Conservation (phyloP, 1,284 basidiomycete genomes). For the Pseudozyma sp. region DNA sequence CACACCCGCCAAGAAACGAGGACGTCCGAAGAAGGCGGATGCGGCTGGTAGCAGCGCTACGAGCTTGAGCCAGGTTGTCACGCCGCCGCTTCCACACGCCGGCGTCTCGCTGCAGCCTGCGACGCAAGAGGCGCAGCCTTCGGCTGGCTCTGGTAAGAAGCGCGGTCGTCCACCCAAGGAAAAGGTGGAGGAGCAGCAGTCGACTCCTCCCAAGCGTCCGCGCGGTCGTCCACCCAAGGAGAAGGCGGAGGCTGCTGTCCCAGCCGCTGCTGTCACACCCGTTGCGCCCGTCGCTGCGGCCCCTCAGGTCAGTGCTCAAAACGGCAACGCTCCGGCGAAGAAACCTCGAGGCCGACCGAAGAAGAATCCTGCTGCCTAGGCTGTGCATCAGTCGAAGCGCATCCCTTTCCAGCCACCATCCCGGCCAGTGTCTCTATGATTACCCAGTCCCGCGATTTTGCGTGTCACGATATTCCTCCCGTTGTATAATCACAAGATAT, state of each 20-base stretch:
- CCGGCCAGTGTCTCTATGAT: too few relatives aligned
- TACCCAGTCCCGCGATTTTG: too few relatives aligned
- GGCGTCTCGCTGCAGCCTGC: conserved; percentile 10
- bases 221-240: conserved; percentile 45
- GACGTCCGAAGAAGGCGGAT: conserved; percentile 22
- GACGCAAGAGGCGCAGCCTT: conserved; percentile 14
- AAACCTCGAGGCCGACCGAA: conserved; percentile 41
- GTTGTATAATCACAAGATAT: too few relatives aligned
- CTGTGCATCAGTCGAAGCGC: neutral
- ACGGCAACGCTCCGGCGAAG: conserved; percentile 20
- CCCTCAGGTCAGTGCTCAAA: neutral
- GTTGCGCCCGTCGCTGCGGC: neutral
- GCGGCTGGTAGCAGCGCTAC: conserved; percentile 16
- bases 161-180: conserved; percentile 42
- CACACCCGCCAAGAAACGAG: conserved; percentile 13
- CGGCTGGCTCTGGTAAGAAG: conserved; percentile 38
- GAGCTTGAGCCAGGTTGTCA: conserved; percentile 19
- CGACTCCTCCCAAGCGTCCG: conserved; percentile 29
- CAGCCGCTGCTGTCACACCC: neutral
- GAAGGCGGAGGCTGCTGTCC: conserved; percentile 11
- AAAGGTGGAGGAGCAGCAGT: conserved; percentile 24
- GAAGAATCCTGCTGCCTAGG: conserved; percentile 18
- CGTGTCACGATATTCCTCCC: too few relatives aligned
- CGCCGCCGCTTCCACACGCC: conserved; percentile 25
- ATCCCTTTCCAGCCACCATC: too few relatives aligned